These are phyloP conservation scores for Populus nigra DNA, from an alignment of 345 rosid genomes.

Conservation along the genomic window DNA sequence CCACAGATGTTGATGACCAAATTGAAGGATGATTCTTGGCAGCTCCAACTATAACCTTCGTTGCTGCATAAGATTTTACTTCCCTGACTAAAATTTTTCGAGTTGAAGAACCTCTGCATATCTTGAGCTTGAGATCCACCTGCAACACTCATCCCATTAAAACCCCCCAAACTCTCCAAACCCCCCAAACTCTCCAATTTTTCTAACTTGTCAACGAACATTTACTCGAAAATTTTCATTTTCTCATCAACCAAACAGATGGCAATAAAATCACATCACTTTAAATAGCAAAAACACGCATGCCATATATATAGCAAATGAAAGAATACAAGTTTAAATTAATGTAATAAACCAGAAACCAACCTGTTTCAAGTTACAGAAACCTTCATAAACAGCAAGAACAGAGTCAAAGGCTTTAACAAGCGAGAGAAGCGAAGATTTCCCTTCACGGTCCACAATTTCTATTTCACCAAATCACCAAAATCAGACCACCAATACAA, in stretches of 20 bases:
- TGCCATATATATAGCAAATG: slow-evolving; percentile 1
- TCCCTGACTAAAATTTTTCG: slow-evolving; percentile 27
- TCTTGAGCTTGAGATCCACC: slow-evolving; percentile 38
- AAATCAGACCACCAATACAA: background rate
- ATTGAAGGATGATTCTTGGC: slow-evolving; percentile 14
- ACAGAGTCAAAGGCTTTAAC: slow-evolving; percentile 35
- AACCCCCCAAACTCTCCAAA: background rate
- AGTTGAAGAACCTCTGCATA: slow-evolving; percentile 32
- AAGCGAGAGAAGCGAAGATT: slow-evolving; percentile 31
- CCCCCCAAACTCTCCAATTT: background rate
- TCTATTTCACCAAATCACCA: slow-evolving; percentile 17
- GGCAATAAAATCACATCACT: background rate
- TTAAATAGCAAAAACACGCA: background rate
- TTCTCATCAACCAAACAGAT: slow-evolving; percentile 10
- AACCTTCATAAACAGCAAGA: slow-evolving; percentile 38
- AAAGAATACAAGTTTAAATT: background rate
- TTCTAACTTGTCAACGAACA: background rate
- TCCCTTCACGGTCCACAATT: slow-evolving; percentile 30
- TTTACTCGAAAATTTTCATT: background rate
- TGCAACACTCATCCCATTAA: slow-evolving; percentile 16
- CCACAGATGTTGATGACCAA: slow-evolving; percentile 26
- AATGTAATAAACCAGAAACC: background rate
- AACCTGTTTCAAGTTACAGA: slow-evolving; percentile 39
- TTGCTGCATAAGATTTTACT: slow-evolving; percentile 22
- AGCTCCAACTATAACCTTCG: slow-evolving; percentile 26